These are phyloP conservation scores for Lecanicillium sp. DNA, from an alignment of 2,329 filamentous ascomycete genomes.

Conservation along the genomic window DNA sequence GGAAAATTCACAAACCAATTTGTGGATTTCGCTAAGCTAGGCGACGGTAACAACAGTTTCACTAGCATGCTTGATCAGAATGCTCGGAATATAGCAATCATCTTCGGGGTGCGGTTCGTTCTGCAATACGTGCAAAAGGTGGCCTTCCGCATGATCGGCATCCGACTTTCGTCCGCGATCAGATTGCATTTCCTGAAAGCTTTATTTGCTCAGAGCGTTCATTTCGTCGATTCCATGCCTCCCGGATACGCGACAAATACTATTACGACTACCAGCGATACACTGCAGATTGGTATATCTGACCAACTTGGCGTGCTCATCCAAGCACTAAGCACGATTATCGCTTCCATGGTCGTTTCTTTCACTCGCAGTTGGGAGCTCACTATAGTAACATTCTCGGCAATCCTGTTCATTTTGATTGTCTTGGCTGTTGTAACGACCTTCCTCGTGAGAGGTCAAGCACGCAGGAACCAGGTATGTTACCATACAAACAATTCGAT, in stretches of 20 bases:
- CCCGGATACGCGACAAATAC: conserved; percentile 54
- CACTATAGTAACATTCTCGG: conserved; percentile 51
- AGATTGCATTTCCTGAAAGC: conserved; percentile 58
- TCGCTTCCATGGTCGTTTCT: conserved; percentile 47
- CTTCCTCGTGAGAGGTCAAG: conserved; percentile 48
- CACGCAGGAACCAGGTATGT: conserved; percentile 34
- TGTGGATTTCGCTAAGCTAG: conserved; percentile 15
- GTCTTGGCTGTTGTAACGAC: conserved; percentile 45
- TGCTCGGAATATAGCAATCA: conserved; percentile 62
- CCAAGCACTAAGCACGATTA: conserved; percentile 47
- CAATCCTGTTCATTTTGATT: conserved; percentile 49
- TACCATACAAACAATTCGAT: not conserved
- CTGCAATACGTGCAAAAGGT: conserved; percentile 57
- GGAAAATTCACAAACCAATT: conserved; percentile 38
- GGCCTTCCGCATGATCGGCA: conserved; percentile 54
- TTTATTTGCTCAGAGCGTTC: conserved; percentile 59
- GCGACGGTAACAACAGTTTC: conserved; percentile 33
- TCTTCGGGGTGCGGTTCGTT: conserved; percentile 62
- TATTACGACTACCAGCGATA: conserved; percentile 58
- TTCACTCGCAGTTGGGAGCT: conserved; percentile 54
- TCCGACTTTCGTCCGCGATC: conserved; percentile 54
- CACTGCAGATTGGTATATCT: conserved; percentile 56
- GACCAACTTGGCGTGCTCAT: conserved; percentile 56
- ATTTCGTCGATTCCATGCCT: conserved; percentile 61
- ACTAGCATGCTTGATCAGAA: conserved; percentile 15